phyloP scores from a whole-genome alignment of 768 basidiomycete species.

The Neoboletus subvelutipes region DNA sequence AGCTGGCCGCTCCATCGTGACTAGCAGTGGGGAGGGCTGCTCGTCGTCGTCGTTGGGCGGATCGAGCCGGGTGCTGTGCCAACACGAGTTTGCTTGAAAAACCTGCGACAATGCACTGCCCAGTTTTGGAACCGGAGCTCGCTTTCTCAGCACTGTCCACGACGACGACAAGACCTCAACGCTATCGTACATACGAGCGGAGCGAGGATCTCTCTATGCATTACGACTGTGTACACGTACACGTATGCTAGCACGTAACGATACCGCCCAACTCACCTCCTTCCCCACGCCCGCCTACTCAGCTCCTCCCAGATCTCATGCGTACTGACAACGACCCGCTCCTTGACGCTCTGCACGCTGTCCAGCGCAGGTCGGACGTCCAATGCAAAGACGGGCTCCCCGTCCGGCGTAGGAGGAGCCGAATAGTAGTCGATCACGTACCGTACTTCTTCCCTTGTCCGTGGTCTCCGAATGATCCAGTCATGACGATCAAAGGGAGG shows the following conservation, averaged over 20 bases:
- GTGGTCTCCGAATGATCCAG: constrained; percentile 87
- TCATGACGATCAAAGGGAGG: constrained; percentile 98
- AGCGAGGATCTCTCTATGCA: background rate
- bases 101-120: constrained; percentile 20
- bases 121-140: constrained; percentile 22
- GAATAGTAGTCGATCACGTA: constrained; percentile 99
- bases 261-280: constrained; percentile 9
- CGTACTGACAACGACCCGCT: constrained; percentile 68
- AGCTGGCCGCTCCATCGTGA: constrained; percentile 50
- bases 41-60: constrained; percentile 2
- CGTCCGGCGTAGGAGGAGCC: constrained; percentile 84
- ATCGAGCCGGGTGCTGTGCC: constrained; percentile 6
- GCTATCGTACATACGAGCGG: background rate
- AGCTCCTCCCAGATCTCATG: constrained; percentile 62
- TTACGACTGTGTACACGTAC: constrained; percentile 4
- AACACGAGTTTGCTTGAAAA: constrained; percentile 7
- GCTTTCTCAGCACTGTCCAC: constrained; percentile 7
- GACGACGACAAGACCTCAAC: background rate
- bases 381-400: constrained; percentile 91
- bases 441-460: constrained; percentile 78
- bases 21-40: background rate
- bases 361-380: constrained; percentile 97
- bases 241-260: constrained; percentile 8
- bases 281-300: constrained; percentile 30
- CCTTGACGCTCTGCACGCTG: constrained; percentile 70